Base-by-base conservation (phyloP, 2,329 filamentous ascomycete species). In the Chaetomium globosum region DNA sequence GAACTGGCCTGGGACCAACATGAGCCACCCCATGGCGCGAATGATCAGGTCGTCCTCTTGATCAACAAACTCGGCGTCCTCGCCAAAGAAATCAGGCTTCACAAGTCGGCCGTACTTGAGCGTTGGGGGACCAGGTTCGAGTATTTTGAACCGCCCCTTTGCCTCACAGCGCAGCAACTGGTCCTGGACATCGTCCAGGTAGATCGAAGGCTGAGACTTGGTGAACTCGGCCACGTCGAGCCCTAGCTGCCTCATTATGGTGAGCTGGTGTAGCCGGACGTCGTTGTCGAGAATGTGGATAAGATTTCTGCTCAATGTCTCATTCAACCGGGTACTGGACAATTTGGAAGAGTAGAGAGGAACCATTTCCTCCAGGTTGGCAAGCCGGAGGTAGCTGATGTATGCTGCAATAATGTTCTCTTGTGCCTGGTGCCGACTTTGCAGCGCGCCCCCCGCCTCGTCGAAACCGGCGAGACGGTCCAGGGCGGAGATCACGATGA, bases 331-430 rank as follows among this genome's bases (percentile, higher is more conserved):
- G 13, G 86, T 80, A 7, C 82, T 79, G 10, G 86, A 82, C 13
- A 99, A 81, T 71, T 92, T 89, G 9, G 92, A 92, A 68, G 91
- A 93, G 76, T 99, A 99, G 0, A 96, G 80, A 0, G 95, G 93
- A 63, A 97, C 90, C 51, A 95, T 79, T 68, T 94, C 89, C 65
- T 90, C 87, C 62, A 95, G 86, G 39, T 87, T 86, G 19, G 86
- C 85, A 55, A 89, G 82, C 52, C 91, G 87, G 46, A 99, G 79
- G 67, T 90, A 88, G 71, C 90, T 90, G 63, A 96, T 89, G 75
- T 98, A 98, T 4, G 87, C 88, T 0, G 90, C 87, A 60, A 97
- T 81, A 55, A 94, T 87, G 72, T 91, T 92, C 73, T 96, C 90
- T 69, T 88, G 84, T 19, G 82, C 83, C 59, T 81, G 71, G 49